Base-by-base conservation (phyloP, 495 filamentous ascomycete genomes). In the Aspergillus affinis region DNA sequence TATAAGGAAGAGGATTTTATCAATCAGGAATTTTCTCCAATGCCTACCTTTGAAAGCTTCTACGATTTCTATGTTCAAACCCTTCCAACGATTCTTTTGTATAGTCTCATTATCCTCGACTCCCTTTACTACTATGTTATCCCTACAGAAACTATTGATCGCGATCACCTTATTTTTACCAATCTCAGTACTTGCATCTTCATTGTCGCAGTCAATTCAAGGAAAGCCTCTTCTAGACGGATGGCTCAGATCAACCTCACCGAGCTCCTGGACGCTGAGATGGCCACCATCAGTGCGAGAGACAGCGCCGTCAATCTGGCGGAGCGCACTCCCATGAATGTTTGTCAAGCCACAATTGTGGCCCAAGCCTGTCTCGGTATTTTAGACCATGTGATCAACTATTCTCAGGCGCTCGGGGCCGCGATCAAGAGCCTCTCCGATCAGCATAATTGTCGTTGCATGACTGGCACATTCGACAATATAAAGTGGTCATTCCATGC, bases 101-200 rank as follows among this genome's bases (percentile, higher is more conserved):
- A 26, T 26, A 26, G 23, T 32, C 27, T 51, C 12, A 51, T 51
- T 30, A n/a, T 51, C 27, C 29, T 23, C 9, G 8, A 51, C 23
- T 17, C 10, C 49, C 49, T 51, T 21, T 21, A 51, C 18, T 51
- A 51, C 49, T 51, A 51, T 51, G 49, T 51, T 51, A 51, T 51
- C 10, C 49, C 21, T 51, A 23, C 29, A 51, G 49, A 51, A 17
- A 29, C 21, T 21, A 21, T 21, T 51, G 23, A 27, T 51, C 49
- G 49, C 13, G 49, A 51, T 18, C 27, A 51, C 49, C 6, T 51
- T 21, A 7, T 51, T 5, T 51, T 21, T 30, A n/a, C 21, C 21
- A 51, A 51, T 51, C 4, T 51, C 21, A 12, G 48, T 50, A 10
- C 19, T 51, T 51, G 49, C 49, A 23, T 12, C 49, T 51, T 21